These are phyloP conservation scores for Castanea crenata DNA, from an alignment of 306 rosid genomes.

Conservation along the genomic window DNA sequence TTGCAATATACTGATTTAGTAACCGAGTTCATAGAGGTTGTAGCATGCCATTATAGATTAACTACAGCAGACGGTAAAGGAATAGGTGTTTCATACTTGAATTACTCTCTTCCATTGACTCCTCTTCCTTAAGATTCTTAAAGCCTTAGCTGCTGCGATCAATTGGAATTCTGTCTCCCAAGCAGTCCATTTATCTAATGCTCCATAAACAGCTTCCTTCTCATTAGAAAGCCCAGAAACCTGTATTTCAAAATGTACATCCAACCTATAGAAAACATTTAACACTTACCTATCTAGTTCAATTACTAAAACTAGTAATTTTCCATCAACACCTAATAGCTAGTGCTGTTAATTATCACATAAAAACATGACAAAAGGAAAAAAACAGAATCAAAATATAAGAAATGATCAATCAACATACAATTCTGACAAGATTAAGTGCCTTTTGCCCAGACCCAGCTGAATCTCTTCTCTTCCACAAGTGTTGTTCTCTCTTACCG, in stretches of 20 bases:
- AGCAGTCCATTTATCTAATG: constrained; percentile 88
- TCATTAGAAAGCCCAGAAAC: constrained; percentile 70
- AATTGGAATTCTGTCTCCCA: constrained; percentile 94
- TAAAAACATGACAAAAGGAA: background rate
- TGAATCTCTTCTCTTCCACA: constrained; percentile 77
- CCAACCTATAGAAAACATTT: constrained; percentile 1
- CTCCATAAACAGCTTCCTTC: constrained; percentile 86
- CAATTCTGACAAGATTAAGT: constrained; percentile 67
- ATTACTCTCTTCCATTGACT: constrained; percentile 73
- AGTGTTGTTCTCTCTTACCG: constrained; percentile 62
- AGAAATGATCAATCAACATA: constrained; percentile 28
- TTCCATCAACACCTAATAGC: background rate
- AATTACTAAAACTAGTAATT: background rate
- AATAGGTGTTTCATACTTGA: constrained; percentile 47
- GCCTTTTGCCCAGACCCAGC: constrained; percentile 92
- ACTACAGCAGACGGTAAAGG: background rate
- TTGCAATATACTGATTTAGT: background rate
- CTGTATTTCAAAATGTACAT: constrained; percentile 39
- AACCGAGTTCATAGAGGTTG: background rate
- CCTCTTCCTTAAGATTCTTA: constrained; percentile 62
- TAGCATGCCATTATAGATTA: background rate
- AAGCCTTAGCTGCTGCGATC: constrained; percentile 82
- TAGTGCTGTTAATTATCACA: constrained; percentile 1
- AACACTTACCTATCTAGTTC: background rate
- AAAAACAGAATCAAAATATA: background rate